These are phyloP conservation scores for Syncephalis fuscata DNA, from an alignment of 371 early-diverging fungal species.

Conservation along the genomic window DNA sequence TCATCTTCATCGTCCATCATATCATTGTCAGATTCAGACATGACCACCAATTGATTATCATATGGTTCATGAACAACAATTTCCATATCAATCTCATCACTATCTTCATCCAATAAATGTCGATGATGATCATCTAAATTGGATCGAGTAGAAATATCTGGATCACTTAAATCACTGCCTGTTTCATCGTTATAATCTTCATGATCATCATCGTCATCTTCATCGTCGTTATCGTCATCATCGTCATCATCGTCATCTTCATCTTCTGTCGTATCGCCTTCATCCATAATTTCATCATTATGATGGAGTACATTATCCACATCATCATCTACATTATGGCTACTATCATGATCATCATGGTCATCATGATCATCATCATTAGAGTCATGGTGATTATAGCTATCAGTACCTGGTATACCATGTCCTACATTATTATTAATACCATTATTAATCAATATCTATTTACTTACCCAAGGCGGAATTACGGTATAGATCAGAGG, in stretches of 20 bases:
- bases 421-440: constrained; percentile 42
- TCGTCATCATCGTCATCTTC: constrained; percentile 31
- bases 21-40: not conserved
- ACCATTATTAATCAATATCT: constrained; percentile 37
- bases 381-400: constrained; percentile 37
- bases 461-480: constrained; percentile 82
- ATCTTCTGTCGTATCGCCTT: constrained; percentile 22
- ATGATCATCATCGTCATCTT: constrained; percentile 15
- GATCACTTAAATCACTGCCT: constrained; percentile 11
- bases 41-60: constrained; percentile 1
- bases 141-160: too few relatives aligned
- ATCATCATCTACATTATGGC: constrained; percentile 39
- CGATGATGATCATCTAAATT: constrained; percentile 10
- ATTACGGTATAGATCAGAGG: constrained; percentile 57
- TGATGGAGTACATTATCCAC: constrained; percentile 28
- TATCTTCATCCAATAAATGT: constrained; percentile 15
- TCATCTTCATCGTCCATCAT: constrained; percentile 12
- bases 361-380: constrained; percentile 53
- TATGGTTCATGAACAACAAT: constrained; percentile 16
- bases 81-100: constrained; percentile 19
- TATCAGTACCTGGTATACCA: constrained; percentile 47
- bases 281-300: constrained; percentile 20
- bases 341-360: constrained; percentile 48
- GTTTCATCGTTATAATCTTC: constrained; percentile 12
- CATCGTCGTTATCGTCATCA: constrained; percentile 37